Evolutionary conservation across 257 asterid species (phyloP), one percentile per base, ranked within the genome.

Genomic region (Rhazya stricta): DNA sequence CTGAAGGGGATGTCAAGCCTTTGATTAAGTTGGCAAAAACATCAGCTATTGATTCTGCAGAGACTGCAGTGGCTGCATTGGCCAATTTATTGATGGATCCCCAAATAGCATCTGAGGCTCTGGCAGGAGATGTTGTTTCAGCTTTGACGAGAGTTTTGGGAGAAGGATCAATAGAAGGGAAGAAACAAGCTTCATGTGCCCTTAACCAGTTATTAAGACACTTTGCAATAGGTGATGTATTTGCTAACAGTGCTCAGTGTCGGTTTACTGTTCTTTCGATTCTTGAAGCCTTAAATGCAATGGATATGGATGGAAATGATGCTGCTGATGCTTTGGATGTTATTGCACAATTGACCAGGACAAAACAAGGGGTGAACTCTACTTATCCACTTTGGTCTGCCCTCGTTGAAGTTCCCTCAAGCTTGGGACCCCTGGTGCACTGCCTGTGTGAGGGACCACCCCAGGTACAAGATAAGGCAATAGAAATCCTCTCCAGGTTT

Each of bases 61-160:
- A 88, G 83, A 86, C 88, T 79, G 96, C 96, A 23, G 82, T 92
- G 85, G 87, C 94, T 77, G 90, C 97, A 69, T 74, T 92, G 81
- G 97, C 92, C 79, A 89, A 90, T 85, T 73, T 89, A 76, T 71
- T 92, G 78, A 84, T 89, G 62, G 88, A 90, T 87, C 91, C 88
- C 57, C 88, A 84, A 51, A 76, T 90, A 73, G 98, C 98, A 78
- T 84, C 89, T 25, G 97, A 88, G 83, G 96, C 98, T 37, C 79
- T 92, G 77, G 88, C 85, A 67, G 98, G 88, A 88, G 94, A 92
- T 84, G 88, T 92, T 79, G 87, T 89, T 82, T 85, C 94, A 50
- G 90, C 98, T 77, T 82, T 92, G 81, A 87, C 83, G 60, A 86
- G 89, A 82, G 88, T 87, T 72, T 69, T 92, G 75, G 92, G 88